Base-by-base conservation (phyloP, 352 stramenopile genomes). In the Globisporangium paddicum region DNA sequence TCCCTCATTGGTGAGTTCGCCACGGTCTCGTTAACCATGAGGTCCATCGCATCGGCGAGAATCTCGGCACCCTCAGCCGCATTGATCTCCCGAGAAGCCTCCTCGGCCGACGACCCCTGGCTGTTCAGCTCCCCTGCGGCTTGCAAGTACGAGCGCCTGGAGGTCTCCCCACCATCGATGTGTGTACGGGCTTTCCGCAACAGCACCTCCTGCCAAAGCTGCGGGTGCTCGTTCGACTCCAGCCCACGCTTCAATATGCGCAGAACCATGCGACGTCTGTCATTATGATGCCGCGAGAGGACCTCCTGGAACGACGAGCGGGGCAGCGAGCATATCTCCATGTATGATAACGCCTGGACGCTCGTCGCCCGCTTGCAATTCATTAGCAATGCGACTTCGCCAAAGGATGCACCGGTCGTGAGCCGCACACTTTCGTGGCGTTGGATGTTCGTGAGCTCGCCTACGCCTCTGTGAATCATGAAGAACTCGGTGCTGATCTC, bases 401-500 rank as follows among this genome's bases (percentile, higher is more conserved):
- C 68, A 1, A 75, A 53, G n/a, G 47, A 35, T 14, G 34, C 61
- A 18, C 64, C 68, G 9, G 51, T 53, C 3, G 34, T 47, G 13
- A 75, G 35, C 3, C 42, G 41, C 10, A 46, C 32, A 1, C 34
- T 61, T 32, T 61, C 55, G 44, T 32, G 55, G 25, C n/a, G n/a
- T n/a, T 38, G 26, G 9, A 25, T 41, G 19, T 41, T 30, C 23
- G n/a, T 56, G 18, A 75, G 46, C 42, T 79, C 68, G 35, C 67
- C 69, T 2, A 69, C 65, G 4, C 68, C 63, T 0, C 62, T 49
- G 21, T 81, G 70, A 8, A 82, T 60, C 71, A 82, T 81, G 51
- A 79, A 75, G 64, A 82, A 67, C 23, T 77, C 71, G 28, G 45
- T 52, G 5, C 68, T 57, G 13, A 70, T 64, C 16, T 81, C 71